Percentiles rank a stretch among this genome's conserved stretches.
Conservation (phyloP, 2,329 filamentous ascomycete species). For the Aspergillus piperis region DNA sequence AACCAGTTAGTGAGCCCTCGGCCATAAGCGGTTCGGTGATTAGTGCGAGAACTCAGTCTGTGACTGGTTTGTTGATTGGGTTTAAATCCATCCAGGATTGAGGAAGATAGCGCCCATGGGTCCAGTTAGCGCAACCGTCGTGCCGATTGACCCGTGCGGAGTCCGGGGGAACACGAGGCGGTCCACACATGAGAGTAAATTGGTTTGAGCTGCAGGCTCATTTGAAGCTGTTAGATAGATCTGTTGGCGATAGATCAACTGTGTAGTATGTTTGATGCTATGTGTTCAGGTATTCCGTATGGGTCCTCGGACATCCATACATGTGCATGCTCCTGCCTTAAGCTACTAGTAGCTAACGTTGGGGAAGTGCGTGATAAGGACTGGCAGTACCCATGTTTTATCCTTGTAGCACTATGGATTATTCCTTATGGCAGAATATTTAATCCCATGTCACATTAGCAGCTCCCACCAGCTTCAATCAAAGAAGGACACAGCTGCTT, state of each 20-base stretch:
- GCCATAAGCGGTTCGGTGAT: constrained; percentile 15
- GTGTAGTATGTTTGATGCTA: background rate
- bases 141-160: constrained; percentile 21
- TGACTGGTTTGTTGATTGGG: constrained; percentile 15
- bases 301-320: background rate
- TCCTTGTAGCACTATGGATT: no score
- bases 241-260: background rate
- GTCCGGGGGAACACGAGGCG: constrained; percentile 6
- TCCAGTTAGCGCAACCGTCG: background rate
- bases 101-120: constrained; percentile 1
- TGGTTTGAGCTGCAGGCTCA: no score
- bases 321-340: background rate
- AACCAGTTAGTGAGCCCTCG: constrained; percentile 10
- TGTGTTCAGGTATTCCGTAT: background rate
- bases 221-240: background rate
- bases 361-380: background rate
- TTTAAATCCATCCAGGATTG: background rate
- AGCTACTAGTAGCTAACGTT: background rate
- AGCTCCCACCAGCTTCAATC: background rate
- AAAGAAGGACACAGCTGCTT: background rate
- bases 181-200: background rate
- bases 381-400: background rate
- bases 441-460: background rate
- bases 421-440: no score
- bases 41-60: constrained; percentile 6